A percentile compares a stretch with the other conserved stretches of the same genome.
These are phyloP conservation scores for Chenopodium quinoa DNA, from an alignment of 148 eudicot species.

Conservation along the genomic window DNA sequence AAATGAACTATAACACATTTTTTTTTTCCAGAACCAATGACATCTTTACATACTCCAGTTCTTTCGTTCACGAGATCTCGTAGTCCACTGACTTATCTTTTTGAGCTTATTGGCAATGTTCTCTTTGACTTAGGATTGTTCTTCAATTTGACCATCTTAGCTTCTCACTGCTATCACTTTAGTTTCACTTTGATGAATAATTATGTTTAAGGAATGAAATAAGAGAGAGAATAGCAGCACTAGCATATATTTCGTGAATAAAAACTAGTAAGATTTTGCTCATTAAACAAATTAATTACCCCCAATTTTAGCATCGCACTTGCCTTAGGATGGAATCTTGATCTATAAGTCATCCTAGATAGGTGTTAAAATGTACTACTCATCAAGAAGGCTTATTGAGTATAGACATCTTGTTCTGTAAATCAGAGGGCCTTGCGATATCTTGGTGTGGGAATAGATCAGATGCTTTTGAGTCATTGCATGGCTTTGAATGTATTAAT, in stretches of 20 bases:
- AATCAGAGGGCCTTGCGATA: neutral
- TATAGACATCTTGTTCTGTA: neutral
- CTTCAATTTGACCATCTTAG: neutral
- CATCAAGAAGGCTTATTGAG: neutral
- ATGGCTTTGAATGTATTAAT: neutral
- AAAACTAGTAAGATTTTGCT: neutral
- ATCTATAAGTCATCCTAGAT: no score
- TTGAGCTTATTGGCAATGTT: neutral
- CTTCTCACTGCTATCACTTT: neutral
- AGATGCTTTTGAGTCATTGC: neutral
- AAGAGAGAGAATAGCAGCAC: neutral
- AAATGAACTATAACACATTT: no score
- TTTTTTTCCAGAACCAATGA: neutral
- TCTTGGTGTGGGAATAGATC: neutral
- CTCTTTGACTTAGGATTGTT: neutral
- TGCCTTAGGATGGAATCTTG: no score
- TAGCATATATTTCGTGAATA: neutral
- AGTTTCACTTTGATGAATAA: neutral
- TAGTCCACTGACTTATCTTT: neutral
- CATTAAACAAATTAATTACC: neutral
- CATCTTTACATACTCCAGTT: neutral
- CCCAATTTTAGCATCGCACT: neutral
- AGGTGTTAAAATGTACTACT: no score
- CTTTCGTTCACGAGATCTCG: neutral
- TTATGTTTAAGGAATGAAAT: neutral